Evolutionary conservation across 2,329 filamentous ascomycete species (phyloP).

Genomic region (Seiridium cupressi): DNA sequence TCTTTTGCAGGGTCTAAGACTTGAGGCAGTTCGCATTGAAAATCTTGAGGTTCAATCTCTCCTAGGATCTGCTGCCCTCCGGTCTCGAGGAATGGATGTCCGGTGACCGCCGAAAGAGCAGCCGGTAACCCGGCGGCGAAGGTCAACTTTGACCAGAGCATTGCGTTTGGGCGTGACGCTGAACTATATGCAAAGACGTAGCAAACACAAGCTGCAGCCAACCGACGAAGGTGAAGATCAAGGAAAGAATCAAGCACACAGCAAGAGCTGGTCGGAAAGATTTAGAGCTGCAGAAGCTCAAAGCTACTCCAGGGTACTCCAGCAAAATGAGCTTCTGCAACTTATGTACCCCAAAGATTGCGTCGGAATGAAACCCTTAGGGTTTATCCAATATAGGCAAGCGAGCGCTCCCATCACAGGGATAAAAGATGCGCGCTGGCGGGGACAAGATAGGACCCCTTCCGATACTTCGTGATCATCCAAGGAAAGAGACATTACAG

Average conservation of each 20-base stretch:
- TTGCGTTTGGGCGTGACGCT: background rate
- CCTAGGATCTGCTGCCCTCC: constrained; percentile 15
- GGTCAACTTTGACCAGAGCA: constrained; percentile 14
- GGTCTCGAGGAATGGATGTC: constrained; percentile 13
- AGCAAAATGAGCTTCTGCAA: background rate
- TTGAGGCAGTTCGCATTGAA: constrained; percentile 28
- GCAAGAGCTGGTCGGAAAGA: background rate
- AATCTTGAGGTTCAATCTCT: constrained; percentile 9
- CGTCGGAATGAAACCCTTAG: background rate
- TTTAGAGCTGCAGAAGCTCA: background rate
- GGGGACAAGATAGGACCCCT: background rate
- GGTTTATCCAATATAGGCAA: background rate
- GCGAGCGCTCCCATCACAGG: background rate
- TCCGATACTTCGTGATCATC: background rate
- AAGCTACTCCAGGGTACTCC: background rate
- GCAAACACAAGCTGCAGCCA: background rate
- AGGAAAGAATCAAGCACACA: background rate
- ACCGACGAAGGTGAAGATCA: too few relatives aligned
- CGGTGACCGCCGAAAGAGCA: background rate
- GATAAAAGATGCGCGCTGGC: background rate
- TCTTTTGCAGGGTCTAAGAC: constrained; percentile 24
- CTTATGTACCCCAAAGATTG: background rate
- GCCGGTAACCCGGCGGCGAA: constrained; percentile 16
- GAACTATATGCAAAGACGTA: background rate
- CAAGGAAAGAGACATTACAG: too few relatives aligned